phyloP scores from a whole-genome alignment of 345 rosid species.

The Erodium maritimum region DNA sequence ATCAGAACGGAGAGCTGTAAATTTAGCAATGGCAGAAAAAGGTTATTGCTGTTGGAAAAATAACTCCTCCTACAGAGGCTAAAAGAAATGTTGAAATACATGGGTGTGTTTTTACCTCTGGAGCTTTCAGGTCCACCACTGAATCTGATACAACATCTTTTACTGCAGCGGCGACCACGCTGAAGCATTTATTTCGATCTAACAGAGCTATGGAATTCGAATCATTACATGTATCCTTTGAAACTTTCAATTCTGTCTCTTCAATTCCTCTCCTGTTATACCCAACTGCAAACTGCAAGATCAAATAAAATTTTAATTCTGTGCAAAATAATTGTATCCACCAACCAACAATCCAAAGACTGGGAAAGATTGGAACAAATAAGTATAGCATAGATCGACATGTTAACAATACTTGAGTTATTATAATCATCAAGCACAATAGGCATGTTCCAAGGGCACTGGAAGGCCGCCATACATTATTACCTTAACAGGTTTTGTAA shows the following conservation, averaged over 20 bases:
- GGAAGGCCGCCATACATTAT: not conserved
- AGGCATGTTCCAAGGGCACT: not conserved
- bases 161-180: constrained; percentile 65
- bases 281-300: constrained; percentile 73
- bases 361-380: not conserved
- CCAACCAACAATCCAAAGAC: not conserved
- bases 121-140: constrained; percentile 70
- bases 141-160: constrained; percentile 70
- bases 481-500: constrained; percentile 59
- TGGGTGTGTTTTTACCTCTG: constrained; percentile 40
- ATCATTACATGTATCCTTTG: constrained; percentile 27
- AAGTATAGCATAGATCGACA: too few species aligned
- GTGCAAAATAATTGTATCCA: not conserved
- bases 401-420: not conserved
- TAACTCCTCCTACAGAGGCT: not conserved
- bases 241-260: constrained; percentile 33
- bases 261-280: constrained; percentile 80
- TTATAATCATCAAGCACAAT: not conserved
- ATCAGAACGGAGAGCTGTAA: constrained; percentile 67
- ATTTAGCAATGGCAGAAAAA: constrained; percentile 4
- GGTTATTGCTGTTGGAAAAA: not conserved
- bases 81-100: not conserved
- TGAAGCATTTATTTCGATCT: constrained; percentile 74
- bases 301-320: not conserved
- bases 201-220: constrained; percentile 34